Evolutionary conservation across 2,329 filamentous ascomycete species (phyloP), one percentile per base, ranked within the genome.

Genomic region (Aspergillus viridinutans): DNA sequence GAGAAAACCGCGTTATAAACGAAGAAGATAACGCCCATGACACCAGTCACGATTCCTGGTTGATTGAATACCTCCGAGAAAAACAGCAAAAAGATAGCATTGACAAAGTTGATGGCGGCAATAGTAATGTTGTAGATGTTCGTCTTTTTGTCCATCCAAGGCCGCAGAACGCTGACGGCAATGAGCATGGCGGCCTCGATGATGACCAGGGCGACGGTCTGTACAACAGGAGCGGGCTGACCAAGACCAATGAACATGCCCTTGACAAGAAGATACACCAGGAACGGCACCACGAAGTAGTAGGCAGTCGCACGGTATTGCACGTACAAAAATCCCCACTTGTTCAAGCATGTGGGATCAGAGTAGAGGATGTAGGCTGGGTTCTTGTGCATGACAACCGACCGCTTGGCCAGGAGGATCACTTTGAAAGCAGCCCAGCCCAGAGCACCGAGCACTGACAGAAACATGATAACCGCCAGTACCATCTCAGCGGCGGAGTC

Each of bases 71-170:
- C 85, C 59, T 89, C 83, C 25, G 90, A 90, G 78, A 96, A 96
- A 67, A 97, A 85, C 55, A 97, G 81, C 35, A 97, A 79, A 80
- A 96, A 95, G 72, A 97, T 87, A 55, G 88, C 84, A 76, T 94
- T 96, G 68, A 97, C 74, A 74, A 97, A 96, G 80, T 96, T 97
- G 75, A 96, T 82, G 49, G 85, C 88, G 61, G 86, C 89, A 67
- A 97, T 97, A 59, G 91, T 85, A 69, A 97, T 96, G 78, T 97
- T 97, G 83, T 96, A 96, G 50, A 88, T 87, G 75, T 97, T 97
- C 60, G 91, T 96, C 79, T 92, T 93, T 85, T 96, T 96, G 81
- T 97, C 93, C 93, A 97, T 97, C 89, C 91, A 97, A 20, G 93
- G 93, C 58, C 90, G 87, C 64, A 97, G 78, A 54, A 96, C 87